Evolutionary conservation across 345 rosid species (phyloP), one percentile per base, ranked within the genome.

Genomic region (Aquilaria sinensis): DNA sequence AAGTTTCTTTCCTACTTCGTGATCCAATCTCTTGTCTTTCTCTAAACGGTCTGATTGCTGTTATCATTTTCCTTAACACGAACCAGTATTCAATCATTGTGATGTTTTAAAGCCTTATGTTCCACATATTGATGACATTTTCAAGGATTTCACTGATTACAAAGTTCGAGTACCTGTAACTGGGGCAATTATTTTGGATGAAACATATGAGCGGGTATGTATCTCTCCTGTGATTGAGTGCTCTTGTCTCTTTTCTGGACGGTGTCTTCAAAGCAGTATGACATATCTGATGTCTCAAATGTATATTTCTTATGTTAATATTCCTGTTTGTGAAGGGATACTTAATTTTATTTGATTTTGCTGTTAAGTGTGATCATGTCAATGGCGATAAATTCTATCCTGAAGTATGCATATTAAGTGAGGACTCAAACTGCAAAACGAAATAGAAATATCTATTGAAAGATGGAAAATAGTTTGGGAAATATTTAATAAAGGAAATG

Each of bases 131-230:
- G 95, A 89, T 69, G 99, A 89, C 65, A 89, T 95, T 31, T 95
- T 95, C 58, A 89, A 95, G 72, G 99, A 95, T 77, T 95, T 91
- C 72, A 95, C 91, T 57, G 92, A 97, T 67, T 95, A 95, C 87
- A 91, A 95, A 78, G 92, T 85, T 72, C 87, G 91, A 56, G 99
- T 95, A 77, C 99, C 97, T 5, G 99, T 95, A 47, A 84, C 94
- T 1, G 99, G 99, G 69, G 99, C 99, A 15, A 91, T 95, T 71
- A 95, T 95, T 58, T 67, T 95, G 74, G 99, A 95, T 72, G 94
- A 91, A 71, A 82, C 99, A 9, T 87, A 67, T 77, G 97, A 94
- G 72, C 78, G 99, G 90, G 99, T 94, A 71, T 81, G 88, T 49
- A 45, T 62, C 67, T 64, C 66, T 30, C 47, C 12, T 59, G 37